phyloP scores from a whole-genome alignment of 257 asterid species.

The Gentiana dahurica region DNA sequence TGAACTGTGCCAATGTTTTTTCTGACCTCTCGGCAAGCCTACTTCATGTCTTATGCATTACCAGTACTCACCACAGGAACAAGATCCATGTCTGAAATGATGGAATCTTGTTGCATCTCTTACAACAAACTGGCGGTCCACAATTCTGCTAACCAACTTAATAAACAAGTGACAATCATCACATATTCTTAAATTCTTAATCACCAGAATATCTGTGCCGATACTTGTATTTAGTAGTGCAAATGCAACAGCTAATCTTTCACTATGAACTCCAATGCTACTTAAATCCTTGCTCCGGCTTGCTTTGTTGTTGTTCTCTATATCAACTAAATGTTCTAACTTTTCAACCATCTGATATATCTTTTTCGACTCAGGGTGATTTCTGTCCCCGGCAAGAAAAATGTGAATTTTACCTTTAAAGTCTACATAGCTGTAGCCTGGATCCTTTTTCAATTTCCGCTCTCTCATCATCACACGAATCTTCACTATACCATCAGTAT shows the following conservation, averaged over 20 bases:
- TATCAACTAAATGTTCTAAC: constrained; percentile 31
- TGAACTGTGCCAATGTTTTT: background rate
- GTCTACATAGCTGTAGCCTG: constrained; percentile 79
- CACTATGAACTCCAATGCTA: constrained; percentile 50
- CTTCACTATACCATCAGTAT: constrained; percentile 49
- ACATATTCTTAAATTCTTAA: constrained; percentile 83
- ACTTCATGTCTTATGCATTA: constrained; percentile 8
- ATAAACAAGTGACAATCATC: constrained; percentile 68
- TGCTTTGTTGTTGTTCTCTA: constrained; percentile 8
- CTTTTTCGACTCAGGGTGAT: constrained; percentile 45
- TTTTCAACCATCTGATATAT: constrained; percentile 39
- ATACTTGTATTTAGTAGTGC: constrained; percentile 39
- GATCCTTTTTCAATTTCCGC: constrained; percentile 61
- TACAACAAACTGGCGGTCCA: constrained; percentile 45
- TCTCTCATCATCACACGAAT: constrained; percentile 67
- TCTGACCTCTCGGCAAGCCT: background rate
- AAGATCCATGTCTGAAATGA: constrained; percentile 60
- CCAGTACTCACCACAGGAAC: constrained; percentile 96
- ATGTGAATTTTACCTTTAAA: constrained; percentile 46
- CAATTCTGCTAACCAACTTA: constrained; percentile 44
- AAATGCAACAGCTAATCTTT: constrained; percentile 77
- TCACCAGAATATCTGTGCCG: constrained; percentile 46
- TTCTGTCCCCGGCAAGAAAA: constrained; percentile 65
- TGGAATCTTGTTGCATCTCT: constrained; percentile 93
- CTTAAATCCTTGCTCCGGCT: constrained; percentile 10